Evolutionary conservation across 1,284 basidiomycete genomes (phyloP).

Genomic region (Psilocybe mexicana): DNA sequence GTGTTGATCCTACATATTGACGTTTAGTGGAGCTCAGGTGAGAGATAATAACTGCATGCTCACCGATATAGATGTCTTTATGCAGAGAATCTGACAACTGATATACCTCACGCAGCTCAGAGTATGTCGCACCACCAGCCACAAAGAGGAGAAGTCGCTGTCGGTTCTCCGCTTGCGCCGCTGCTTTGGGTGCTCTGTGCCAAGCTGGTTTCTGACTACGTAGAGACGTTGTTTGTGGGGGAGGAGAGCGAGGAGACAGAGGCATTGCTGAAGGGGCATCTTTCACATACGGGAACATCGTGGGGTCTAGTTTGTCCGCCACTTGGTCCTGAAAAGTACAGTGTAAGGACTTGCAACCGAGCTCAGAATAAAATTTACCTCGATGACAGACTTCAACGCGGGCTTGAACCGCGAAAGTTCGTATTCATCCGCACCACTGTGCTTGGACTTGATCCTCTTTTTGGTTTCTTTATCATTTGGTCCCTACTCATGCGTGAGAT

Average conservation of each 20-base stretch:
- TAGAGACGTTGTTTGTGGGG: constrained; percentile 68
- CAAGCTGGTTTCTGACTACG: constrained; percentile 85
- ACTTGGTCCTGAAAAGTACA: constrained; percentile 72
- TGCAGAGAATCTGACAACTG: constrained; percentile 72
- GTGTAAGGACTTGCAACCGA: neutral
- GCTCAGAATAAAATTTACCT: constrained; percentile 45
- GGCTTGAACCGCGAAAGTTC: constrained; percentile 96
- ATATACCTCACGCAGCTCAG: constrained; percentile 91
- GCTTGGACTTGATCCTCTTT: constrained; percentile 81
- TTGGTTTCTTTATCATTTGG: constrained; percentile 74
- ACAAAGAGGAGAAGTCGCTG: constrained; percentile 92
- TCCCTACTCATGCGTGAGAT: constrained; percentile 42
- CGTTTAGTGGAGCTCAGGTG: neutral
- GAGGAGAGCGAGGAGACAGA: constrained; percentile 44
- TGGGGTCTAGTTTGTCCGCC: constrained; percentile 74
- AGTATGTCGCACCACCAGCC: constrained; percentile 95
- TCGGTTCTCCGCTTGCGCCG: constrained; percentile 58
- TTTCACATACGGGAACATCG: constrained; percentile 88
- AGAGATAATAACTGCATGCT: constrained; percentile 8
- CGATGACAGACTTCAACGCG: constrained; percentile 80
- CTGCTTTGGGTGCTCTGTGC: constrained; percentile 70
- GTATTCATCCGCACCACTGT: constrained; percentile 82
- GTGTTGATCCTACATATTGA: constrained; percentile 76
- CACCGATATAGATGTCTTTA: constrained; percentile 92
- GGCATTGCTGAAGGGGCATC: constrained; percentile 72